A percentile compares a stretch with the other conserved stretches of the same genome.
phyloP scores from a whole-genome alignment of 2,329 filamentous ascomycete species.

The Botryotinia calthae region DNA sequence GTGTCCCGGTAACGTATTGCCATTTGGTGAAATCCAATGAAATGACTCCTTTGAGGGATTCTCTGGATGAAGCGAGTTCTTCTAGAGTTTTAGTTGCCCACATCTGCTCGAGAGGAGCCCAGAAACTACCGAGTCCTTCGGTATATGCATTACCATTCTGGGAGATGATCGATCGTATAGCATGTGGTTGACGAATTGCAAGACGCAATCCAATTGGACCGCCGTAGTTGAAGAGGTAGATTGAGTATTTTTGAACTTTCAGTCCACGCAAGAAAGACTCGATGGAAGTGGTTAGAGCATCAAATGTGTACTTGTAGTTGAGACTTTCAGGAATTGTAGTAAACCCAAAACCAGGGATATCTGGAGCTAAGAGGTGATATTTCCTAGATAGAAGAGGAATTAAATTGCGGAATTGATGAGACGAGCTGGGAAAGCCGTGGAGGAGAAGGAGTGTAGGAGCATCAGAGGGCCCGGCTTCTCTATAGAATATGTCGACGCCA shows the following conservation, averaged over 20 bases:
- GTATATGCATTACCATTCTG: slow-evolving; percentile 62
- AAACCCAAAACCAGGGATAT: slow-evolving; percentile 60
- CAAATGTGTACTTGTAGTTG: slow-evolving; percentile 56
- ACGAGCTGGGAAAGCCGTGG: slow-evolving; percentile 48
- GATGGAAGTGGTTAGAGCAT: slow-evolving; percentile 48
- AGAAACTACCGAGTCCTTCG: slow-evolving; percentile 49
- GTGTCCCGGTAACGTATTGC: slow-evolving; percentile 31
- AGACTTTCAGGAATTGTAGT: slow-evolving; percentile 48
- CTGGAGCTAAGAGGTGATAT: slow-evolving; percentile 52
- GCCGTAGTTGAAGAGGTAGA: slow-evolving; percentile 65
- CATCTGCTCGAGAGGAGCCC: slow-evolving; percentile 28
- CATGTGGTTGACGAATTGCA: slow-evolving; percentile 48
- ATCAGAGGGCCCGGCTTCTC: slow-evolving; percentile 38
- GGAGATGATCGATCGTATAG: slow-evolving; percentile 52
- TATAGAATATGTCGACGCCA: slow-evolving; percentile 45
- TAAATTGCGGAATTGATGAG: slow-evolving; percentile 46
- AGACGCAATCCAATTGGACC: slow-evolving; percentile 55
- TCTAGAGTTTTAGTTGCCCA: slow-evolving; percentile 25
- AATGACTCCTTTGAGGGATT: slow-evolving; percentile 16
- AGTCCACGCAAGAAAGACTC: slow-evolving; percentile 50
- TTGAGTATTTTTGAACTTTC: slow-evolving; percentile 47
- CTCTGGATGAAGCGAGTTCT: slow-evolving; percentile 23
- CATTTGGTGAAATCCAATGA: slow-evolving; percentile 29
- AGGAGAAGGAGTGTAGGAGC: slow-evolving; percentile 44
- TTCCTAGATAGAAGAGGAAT: slow-evolving; percentile 43